These are phyloP conservation scores for Trichoderma semiorbis DNA, from an alignment of 2,329 filamentous ascomycete genomes.

Conservation along the genomic window DNA sequence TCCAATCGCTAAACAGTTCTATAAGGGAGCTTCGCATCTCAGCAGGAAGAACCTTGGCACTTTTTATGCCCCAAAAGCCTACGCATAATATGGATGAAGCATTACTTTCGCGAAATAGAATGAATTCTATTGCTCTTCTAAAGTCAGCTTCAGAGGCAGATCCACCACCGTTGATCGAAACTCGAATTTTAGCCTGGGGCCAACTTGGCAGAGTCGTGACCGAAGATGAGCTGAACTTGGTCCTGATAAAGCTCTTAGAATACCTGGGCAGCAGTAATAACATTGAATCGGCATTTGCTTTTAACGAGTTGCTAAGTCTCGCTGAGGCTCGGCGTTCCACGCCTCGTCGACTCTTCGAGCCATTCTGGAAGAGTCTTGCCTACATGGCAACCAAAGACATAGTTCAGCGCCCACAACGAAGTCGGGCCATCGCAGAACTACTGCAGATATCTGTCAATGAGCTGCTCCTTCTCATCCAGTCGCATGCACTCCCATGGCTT, in stretches of 20 bases:
- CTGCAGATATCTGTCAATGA: conserved; percentile 71
- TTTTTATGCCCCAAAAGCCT: conserved; percentile 52
- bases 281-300: conserved; percentile 75
- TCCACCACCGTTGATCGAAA: conserved; percentile 69
- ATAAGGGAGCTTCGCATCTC: conserved; percentile 79
- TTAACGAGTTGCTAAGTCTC: conserved; percentile 74
- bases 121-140: conserved; percentile 67
- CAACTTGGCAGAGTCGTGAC: conserved; percentile 73
- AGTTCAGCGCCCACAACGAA: conserved; percentile 74
- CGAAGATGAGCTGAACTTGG: conserved; percentile 82
- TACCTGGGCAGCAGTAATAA: conserved; percentile 82
- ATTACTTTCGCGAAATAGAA: conserved; percentile 48
- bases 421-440: conserved; percentile 74
- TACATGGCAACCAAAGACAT: conserved; percentile 81
- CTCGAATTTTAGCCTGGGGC: conserved; percentile 81
- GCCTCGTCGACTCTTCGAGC: conserved; percentile 68
- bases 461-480: conserved; percentile 72
- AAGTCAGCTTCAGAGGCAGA: conserved; percentile 69
- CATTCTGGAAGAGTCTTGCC: conserved; percentile 85
- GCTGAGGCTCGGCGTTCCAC: conserved; percentile 62
- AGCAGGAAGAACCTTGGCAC: conserved; percentile 64
- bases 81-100: conserved; percentile 23
- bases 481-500: conserved; percentile 79
- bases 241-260: conserved; percentile 77
- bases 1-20: conserved; percentile 79